Base-by-base conservation (phyloP, 306 rosid genomes). In the Cucumis melo region DNA sequence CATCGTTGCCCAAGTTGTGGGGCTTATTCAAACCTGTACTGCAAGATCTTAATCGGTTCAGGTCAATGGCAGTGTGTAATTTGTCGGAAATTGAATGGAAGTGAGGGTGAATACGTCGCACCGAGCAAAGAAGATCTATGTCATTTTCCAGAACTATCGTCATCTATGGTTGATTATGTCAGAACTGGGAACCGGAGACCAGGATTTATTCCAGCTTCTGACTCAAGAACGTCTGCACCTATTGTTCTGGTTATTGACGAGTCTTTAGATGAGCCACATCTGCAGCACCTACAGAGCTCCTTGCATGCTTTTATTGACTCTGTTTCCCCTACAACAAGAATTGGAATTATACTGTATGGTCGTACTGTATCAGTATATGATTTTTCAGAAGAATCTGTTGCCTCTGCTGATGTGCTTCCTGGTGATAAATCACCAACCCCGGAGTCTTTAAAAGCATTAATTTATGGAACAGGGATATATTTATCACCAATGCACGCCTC, bases 11-110 rank as follows among this genome's bases (percentile, higher is more conserved):
- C 87, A 80, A 90, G 83, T 84, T 95, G 99, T 81, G 98, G 99
- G 77, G 96, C 97, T 79, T 95, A 89, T 87, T 93, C 97, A 61
- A 95, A 92, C 80, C 61, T 85, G 75, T 89, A 90, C 75, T 87
- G 97, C 91, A 90, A 89, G 72, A 86, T 95, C 78, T 85, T 95
- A 80, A 81, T 87, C 81, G 97, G 98, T 70, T 95, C 99, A 78
- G 99, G 99, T 75, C 97, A 95, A 89, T 95, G 99, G 98, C 96
- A 95, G 79, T 95, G 99, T 84, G 96, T 95, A 58, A 84, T 95
- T 75, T 95, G 99, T 81, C 77, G 93, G 79, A 80, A 92, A 62
- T 84, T 92, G 80, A 95, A 92, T 80, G 92, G 87, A 80, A 95
- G 98, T 79, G 93, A 88, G 14, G 92, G 93, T 5, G 99, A 95